A percentile compares a stretch with the other conserved stretches of the same genome.
phyloP scores from a whole-genome alignment of 495 filamentous ascomycete species.

The Schizothecium vesticola region DNA sequence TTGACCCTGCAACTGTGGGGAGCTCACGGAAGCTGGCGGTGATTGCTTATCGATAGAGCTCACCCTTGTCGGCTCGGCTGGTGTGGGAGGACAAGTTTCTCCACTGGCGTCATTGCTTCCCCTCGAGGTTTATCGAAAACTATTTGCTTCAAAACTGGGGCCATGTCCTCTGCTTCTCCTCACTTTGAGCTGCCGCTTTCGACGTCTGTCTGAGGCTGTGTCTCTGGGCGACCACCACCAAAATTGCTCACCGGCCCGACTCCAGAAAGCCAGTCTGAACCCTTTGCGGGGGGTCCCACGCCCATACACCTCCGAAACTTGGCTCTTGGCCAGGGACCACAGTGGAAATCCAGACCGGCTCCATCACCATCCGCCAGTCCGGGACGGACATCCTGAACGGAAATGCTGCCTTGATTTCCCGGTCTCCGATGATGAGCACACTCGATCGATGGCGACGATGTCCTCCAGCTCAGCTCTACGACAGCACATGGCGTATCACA shows the following conservation, averaged over 20 bases:
- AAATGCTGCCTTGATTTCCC: neutral
- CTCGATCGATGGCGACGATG: neutral
- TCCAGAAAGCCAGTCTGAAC: neutral
- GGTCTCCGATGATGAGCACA: neutral
- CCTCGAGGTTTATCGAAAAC: neutral
- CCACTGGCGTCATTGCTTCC: slow-evolving; percentile 2
- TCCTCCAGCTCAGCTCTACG: neutral
- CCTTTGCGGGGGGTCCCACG: neutral
- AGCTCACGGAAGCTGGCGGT: neutral
- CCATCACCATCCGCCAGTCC: neutral
- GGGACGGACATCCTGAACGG: neutral
- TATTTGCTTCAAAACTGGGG: no score
- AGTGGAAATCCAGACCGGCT: neutral
- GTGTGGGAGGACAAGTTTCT: neutral
- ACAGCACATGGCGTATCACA: neutral
- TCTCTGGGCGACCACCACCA: neutral
- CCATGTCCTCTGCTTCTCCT: neutral
- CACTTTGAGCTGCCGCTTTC: neutral
- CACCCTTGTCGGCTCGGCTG: neutral
- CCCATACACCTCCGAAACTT: neutral
- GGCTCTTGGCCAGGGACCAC: neutral
- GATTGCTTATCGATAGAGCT: slow-evolving; percentile 3
- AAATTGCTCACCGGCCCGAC: neutral
- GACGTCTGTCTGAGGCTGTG: neutral
- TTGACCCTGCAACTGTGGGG: neutral